Evolutionary conservation across 2,329 filamentous ascomycete genomes (phyloP), one percentile per base, ranked within the genome.

Genomic region (Aspergillus fumigatiaffinis): DNA sequence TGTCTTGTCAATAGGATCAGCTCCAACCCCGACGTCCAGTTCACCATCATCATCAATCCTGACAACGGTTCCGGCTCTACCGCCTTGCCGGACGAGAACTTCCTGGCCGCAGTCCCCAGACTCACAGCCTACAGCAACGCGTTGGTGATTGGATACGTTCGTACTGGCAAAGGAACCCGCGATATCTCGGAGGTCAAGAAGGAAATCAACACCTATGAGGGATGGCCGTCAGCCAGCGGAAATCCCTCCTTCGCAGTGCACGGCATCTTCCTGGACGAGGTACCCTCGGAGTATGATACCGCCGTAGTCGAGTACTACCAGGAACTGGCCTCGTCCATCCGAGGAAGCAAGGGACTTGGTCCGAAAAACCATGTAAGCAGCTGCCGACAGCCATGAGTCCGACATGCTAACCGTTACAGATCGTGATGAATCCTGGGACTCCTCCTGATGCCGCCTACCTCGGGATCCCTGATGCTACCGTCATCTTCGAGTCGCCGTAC

Each of bases 41-140:
- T 66, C 57, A 59, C 62, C 20, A 38, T 67, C 10, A 61, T 67
- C n/a, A 55, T 67, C 29, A 63, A 67, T 42, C 62, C 62, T 7
- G 55, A 56, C 42, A 64, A 51, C 42, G 65, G 65, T 1, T 62
- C 65, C 0, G 57, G 59, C 8, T 41, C 32, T 7, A 55, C 26
- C 23, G 10, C 48, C 12, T 51, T 60, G 17, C 56, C 56, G 1
- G 59, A 60, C 28, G 25, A 47, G 8, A 58, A 51, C 44, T 60
- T 53, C 56, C 49, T 53, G 3, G 41, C 38, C 4, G 58, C 52
- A 4, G 29, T 60, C 2, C 53, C 56, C 26, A 50, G 26, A 8
- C 53, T 60, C 12, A 50, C 48, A 5, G n/a, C 35, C 8, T 38
- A 55, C 52, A 21, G 23, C 44, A 60, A 60, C 23, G 52, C 55